phyloP scores from a whole-genome alignment of 2,329 filamentous ascomycete species.

The Aspergillus hiratsukae region DNA sequence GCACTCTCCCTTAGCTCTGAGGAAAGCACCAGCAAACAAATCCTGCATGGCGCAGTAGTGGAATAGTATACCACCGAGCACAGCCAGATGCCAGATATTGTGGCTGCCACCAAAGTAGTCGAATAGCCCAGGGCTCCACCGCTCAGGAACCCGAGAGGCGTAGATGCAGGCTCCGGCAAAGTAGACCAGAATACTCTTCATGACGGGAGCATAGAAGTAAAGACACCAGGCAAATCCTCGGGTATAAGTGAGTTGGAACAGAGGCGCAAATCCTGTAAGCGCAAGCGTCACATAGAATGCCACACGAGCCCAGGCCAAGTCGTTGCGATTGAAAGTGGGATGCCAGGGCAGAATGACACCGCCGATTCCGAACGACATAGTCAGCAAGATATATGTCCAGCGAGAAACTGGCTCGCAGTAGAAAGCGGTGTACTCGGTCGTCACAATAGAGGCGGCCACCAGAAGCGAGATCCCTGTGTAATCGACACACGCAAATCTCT shows the following conservation, averaged over 20 bases:
- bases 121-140: constrained; percentile 88
- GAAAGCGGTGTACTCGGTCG: constrained; percentile 96
- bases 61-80: constrained; percentile 92
- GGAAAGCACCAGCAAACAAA: constrained; percentile 78
- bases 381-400: constrained; percentile 79
- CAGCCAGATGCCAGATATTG: constrained; percentile 95
- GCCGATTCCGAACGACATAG: constrained; percentile 73
- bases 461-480: constrained; percentile 96
- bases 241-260: constrained; percentile 74
- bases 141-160: constrained; percentile 85
- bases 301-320: constrained; percentile 91
- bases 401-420: constrained; percentile 91
- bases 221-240: constrained; percentile 76
- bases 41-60: constrained; percentile 95
- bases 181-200: constrained; percentile 84
- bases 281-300: constrained; percentile 86
- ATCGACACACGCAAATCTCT: constrained; percentile 94
- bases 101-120: constrained; percentile 94
- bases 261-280: constrained; percentile 81
- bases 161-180: constrained; percentile 80
- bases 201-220: constrained; percentile 83
- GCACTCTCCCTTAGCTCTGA: constrained; percentile 54
- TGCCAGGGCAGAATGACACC: constrained; percentile 95
- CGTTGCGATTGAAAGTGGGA: constrained; percentile 83
- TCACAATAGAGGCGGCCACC: constrained; percentile 92